phyloP scores from a whole-genome alignment of 345 rosid genomes.

The Leavenworthia alabamica region DNA sequence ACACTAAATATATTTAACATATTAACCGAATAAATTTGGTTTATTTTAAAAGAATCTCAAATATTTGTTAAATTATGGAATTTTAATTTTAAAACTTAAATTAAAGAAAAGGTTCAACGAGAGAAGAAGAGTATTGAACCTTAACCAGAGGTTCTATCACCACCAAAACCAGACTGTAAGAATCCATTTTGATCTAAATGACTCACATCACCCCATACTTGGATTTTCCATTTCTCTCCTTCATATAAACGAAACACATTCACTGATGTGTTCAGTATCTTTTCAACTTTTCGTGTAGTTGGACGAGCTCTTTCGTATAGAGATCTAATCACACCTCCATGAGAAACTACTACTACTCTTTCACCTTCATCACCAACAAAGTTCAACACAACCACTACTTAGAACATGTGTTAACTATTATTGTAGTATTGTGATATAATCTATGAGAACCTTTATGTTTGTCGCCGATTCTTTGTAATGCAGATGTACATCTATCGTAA shows the following conservation, averaged over 20 bases:
- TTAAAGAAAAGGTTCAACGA: neutral
- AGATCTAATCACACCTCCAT: slow-evolving; percentile 70
- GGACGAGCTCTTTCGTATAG: slow-evolving; percentile 63
- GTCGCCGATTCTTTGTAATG: slow-evolving; percentile 54
- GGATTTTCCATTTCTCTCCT: slow-evolving; percentile 44
- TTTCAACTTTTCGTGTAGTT: slow-evolving; percentile 34
- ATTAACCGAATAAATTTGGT: neutral
- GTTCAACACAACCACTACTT: neutral
- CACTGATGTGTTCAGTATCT: slow-evolving; percentile 58
- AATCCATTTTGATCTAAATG: slow-evolving; percentile 48
- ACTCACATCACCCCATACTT: slow-evolving; percentile 53
- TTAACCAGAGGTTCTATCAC: slow-evolving; percentile 66
- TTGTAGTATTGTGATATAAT: neutral
- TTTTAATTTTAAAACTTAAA: neutral
- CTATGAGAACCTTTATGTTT: slow-evolving; percentile 53
- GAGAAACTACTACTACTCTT: slow-evolving; percentile 58
- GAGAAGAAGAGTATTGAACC: neutral
- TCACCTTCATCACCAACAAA: slow-evolving; percentile 43
- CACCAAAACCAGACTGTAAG: slow-evolving; percentile 62
- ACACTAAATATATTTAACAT: neutral
- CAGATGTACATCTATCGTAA: slow-evolving; percentile 55
- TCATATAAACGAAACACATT: slow-evolving; percentile 50
- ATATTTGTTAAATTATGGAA: neutral
- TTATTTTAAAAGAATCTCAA: neutral
- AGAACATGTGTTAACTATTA: neutral